Base-by-base conservation (phyloP, 148 eudicot genomes). In the Amaranthus palmeri region DNA sequence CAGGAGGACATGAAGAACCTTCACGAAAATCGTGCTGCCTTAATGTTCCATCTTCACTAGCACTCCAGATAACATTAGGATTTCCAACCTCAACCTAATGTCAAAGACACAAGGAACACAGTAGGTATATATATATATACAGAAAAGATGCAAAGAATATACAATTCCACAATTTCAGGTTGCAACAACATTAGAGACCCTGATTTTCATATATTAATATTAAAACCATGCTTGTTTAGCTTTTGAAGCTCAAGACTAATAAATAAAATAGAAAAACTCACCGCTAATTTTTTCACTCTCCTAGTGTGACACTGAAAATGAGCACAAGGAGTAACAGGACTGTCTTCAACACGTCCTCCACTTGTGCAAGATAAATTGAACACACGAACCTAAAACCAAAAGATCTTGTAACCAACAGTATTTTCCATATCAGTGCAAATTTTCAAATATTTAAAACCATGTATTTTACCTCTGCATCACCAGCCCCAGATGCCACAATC, bases 1-100 rank as follows among this genome's bases (percentile, higher is more conserved):
- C 86, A 60, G 92, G 90, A 69, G 97, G 96, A 79, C 98, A 95
- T 68, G 98, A 86, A 77, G 87, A 84, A 76, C 83, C 84, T 84
- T 95, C 98, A 68, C 98, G 90, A 51, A 95, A 81, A 77, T 95
- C 98, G 82, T 95, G 98, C 82, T 95, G 98, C 81, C 98, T 88
- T 81, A 95, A 69, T 17, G 98, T 95, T 67, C 98, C 98, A 79
- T 95, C 98, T 86, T 95, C 98, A 83, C 98, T 95, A 74, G 98
- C 98, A 86, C 98, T 95, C 98, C 98, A 95, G 51, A 95, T 90
- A 78, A 95, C 82, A 84, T 91, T 83, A 41, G 98, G 98, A 72
- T 95, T 95, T 74, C 98, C 98, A 72, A 81, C 86, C 85, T 95
- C 98, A 78, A 91, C 93, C 98, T 95, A 61, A 25, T 25, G 36